phyloP scores from a whole-genome alignment of 306 rosid species.

The Crotalaria pallida region DNA sequence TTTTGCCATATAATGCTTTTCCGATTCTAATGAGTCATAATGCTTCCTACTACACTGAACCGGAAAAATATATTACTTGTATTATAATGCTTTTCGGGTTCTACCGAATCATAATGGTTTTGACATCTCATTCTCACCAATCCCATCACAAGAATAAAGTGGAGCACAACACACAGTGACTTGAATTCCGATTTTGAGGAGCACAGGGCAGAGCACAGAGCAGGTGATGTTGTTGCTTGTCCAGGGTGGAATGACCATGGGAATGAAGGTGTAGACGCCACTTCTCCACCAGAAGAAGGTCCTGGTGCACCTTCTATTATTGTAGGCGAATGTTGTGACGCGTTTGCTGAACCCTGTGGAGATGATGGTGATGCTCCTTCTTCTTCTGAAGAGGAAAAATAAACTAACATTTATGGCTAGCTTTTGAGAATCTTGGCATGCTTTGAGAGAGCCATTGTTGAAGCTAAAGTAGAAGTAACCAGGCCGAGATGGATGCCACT shows the following conservation, averaged over 20 bases:
- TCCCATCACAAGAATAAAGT: no score
- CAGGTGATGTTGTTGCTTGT: constrained; percentile 35
- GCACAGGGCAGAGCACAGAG: no score
- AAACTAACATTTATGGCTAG: constrained; percentile 56
- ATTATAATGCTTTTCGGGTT: no score
- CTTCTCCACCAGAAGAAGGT: constrained; percentile 51
- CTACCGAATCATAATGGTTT: no score
- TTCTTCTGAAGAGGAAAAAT: constrained; percentile 12
- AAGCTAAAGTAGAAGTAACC: constrained; percentile 86
- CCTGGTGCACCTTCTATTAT: constrained; percentile 35
- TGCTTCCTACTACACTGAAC: no score
- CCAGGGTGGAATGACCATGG: constrained; percentile 89
- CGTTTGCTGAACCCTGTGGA: constrained; percentile 20
- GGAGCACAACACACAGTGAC: no score
- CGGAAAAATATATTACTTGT: no score
- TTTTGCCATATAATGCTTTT: no score
- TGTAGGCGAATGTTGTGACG: constrained; percentile 47
- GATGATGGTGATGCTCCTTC: not conserved
- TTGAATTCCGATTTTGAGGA: no score
- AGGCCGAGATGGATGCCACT: constrained; percentile 96
- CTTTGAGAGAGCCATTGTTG: constrained; percentile 51
- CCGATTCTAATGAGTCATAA: no score
- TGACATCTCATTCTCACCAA: no score
- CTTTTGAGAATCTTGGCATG: constrained; percentile 64
- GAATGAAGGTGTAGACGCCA: constrained; percentile 50